Conservation (phyloP, 2,329 filamentous ascomycete species). For the Neofusicoccum kwambonambiense region DNA sequence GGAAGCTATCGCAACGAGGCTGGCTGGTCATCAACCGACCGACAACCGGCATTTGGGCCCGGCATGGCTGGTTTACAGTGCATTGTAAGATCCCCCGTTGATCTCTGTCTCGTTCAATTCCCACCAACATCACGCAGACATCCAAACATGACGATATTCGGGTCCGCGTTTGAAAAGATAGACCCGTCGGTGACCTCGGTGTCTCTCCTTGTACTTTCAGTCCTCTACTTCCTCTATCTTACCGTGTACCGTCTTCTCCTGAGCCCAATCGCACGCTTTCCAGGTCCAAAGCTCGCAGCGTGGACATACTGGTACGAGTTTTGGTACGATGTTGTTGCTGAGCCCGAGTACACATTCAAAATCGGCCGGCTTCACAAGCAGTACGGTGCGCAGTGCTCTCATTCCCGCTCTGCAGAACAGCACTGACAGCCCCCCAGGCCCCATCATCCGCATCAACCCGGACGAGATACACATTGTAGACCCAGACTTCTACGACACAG, state of each 20-base stretch:
- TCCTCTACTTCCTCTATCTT: conserved; percentile 17
- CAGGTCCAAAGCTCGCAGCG: conserved; percentile 35
- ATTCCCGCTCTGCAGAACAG: neutral
- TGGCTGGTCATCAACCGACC: too few species aligned
- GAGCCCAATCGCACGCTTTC: conserved; percentile 31
- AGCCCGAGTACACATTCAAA: conserved; percentile 12
- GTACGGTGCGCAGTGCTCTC: conserved; percentile 7
- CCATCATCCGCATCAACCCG: conserved; percentile 20
- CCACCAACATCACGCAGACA: too few species aligned
- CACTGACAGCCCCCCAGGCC: conserved; percentile 18
- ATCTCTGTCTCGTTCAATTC: too few species aligned
- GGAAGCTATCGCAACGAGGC: too few species aligned
- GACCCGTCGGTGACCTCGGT: too few species aligned
- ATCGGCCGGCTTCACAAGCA: conserved; percentile 16
- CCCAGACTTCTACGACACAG: conserved; percentile 21
- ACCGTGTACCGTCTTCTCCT: conserved; percentile 24
- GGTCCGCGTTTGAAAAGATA: too few species aligned
- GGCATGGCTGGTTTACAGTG: too few species aligned
- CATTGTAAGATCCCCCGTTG: too few species aligned
- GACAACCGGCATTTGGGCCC: too few species aligned
- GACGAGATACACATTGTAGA: conserved; percentile 24
- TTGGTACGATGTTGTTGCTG: conserved; percentile 12
- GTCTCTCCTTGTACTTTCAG: conserved; percentile 20
- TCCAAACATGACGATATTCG: too few species aligned
- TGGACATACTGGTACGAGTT: conserved; percentile 30